Percentiles rank a stretch among this genome's conserved stretches.
These are phyloP conservation scores for Pseudogymnoascus verrucosus DNA, from an alignment of 2,329 filamentous ascomycete genomes.

Conservation along the genomic window DNA sequence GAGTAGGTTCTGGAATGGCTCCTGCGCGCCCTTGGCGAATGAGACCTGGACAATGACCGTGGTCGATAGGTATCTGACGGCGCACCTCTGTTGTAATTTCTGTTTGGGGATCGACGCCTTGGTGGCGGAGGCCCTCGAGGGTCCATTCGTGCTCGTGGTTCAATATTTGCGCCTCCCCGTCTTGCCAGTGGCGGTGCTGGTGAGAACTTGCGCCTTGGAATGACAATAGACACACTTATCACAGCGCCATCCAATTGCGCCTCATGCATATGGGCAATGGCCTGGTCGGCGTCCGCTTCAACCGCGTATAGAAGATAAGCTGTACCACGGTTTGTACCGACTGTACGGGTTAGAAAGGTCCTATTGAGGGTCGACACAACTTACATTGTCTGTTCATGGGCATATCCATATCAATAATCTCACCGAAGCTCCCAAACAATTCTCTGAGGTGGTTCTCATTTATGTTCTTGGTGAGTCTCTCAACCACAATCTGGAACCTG, in stretches of 20 bases:
- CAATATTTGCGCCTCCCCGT: slow-evolving; percentile 51
- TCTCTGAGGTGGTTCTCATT: slow-evolving; percentile 81
- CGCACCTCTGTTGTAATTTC: slow-evolving; percentile 18
- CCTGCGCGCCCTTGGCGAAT: slow-evolving; percentile 31
- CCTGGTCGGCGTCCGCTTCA: slow-evolving; percentile 72
- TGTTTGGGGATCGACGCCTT: slow-evolving; percentile 22
- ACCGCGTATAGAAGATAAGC: slow-evolving; percentile 83
- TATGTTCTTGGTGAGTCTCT: slow-evolving; percentile 92
- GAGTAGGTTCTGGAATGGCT: slow-evolving; percentile 33
- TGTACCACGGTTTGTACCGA: slow-evolving; percentile 83
- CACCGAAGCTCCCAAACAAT: slow-evolving; percentile 84
- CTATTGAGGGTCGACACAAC: slow-evolving; percentile 24
- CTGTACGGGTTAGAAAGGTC: slow-evolving; percentile 37
- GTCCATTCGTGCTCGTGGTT: slow-evolving; percentile 36
- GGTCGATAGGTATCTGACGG: slow-evolving; percentile 29
- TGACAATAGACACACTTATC: slow-evolving; percentile 30
- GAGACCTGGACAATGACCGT: slow-evolving; percentile 32
- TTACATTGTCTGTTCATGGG: slow-evolving; percentile 81
- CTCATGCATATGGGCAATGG: slow-evolving; percentile 96
- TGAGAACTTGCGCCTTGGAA: slow-evolving; percentile 55
- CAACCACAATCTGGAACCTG: slow-evolving; percentile 71
- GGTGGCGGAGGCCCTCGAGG: slow-evolving; percentile 19
- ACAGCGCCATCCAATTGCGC: slow-evolving; percentile 49
- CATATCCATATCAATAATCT: slow-evolving; percentile 79
- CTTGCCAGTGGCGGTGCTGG: slow-evolving; percentile 66